Evolutionary conservation across 257 asterid genomes (phyloP), one percentile per base, ranked within the genome.

Genomic region (Verbena officinalis): DNA sequence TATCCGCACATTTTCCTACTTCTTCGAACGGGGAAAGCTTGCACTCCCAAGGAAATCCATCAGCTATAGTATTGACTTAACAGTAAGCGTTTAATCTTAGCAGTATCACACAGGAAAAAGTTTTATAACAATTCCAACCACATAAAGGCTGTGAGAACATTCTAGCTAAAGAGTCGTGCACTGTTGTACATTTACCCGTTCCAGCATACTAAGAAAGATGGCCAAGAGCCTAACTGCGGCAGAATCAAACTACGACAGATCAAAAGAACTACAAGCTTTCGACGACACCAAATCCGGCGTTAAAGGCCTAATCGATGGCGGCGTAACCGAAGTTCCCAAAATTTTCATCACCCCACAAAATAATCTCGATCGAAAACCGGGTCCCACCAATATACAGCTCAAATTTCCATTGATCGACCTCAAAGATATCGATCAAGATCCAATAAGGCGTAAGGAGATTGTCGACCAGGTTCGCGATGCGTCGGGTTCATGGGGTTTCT

Each of bases 401-500:
- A 30, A 58, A 9, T 70, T 83, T 33, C 86, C 84, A 0, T 31
- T 76, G 21, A 59, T 80, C 61, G 75, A 78, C 61, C 71, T 83
- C 1, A 22, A 66, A 20, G 64, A 48, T 60, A 33, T 80, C 9
- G 21, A 14, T 1, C 64, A 43, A 1, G 65, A 69, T 54, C 65
- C 70, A 4, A 33, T 44, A 17, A 23, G 45, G 24, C 84, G 59
- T 6, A 66, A 59, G 61, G 65, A 72, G 46, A 40, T 70, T 7
- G 49, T 84, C 10, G 77, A 63, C 12, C 39, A 58, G 30, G 50
- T 84, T 7, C 46, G 75, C 2, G 69, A 60, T 2, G 90, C 87
- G 13, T 72, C 80, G 2, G 60, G 59, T 64, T 34, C 63, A 0
- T 81, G 80, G 85, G 87, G 86, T 0, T 81, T 84, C 62, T 84